These are phyloP conservation scores for Solanum gracilifrons DNA, from an alignment of 257 asterid genomes.

Conservation along the genomic window DNA sequence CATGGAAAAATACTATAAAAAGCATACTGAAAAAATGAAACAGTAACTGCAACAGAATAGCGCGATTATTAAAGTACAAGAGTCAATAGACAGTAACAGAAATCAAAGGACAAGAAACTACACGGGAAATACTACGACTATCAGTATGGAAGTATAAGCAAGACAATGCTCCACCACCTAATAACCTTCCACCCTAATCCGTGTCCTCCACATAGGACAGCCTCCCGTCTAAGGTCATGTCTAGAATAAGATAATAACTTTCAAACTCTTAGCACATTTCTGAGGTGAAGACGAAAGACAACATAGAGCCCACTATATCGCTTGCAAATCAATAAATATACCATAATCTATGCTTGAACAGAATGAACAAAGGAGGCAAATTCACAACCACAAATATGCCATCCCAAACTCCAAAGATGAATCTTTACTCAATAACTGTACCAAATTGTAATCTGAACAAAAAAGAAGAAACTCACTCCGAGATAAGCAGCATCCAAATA, in stretches of 20 bases:
- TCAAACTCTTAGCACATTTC: neutral
- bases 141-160: neutral
- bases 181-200: neutral
- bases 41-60: neutral
- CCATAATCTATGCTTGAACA: neutral
- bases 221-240: neutral
- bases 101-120: neutral
- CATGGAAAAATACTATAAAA: neutral
- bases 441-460: neutral
- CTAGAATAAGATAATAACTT: neutral
- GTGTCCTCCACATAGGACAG: neutral
- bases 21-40: neutral
- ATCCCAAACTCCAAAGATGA: neutral
- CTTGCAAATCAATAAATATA: neutral
- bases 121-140: neutral
- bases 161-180: neutral
- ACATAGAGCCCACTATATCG: neutral
- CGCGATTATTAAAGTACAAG: neutral
- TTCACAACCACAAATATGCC: neutral
- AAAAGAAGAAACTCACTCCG: constrained; percentile 37
- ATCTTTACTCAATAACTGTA: neutral
- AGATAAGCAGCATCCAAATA: constrained; percentile 47
- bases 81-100: neutral
- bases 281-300: neutral
- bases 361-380: neutral